Percentiles rank a stretch among this genome's conserved stretches.
These are phyloP conservation scores for Talaromyces sp. DNA, from an alignment of 2,329 filamentous ascomycete species.

Conservation along the genomic window DNA sequence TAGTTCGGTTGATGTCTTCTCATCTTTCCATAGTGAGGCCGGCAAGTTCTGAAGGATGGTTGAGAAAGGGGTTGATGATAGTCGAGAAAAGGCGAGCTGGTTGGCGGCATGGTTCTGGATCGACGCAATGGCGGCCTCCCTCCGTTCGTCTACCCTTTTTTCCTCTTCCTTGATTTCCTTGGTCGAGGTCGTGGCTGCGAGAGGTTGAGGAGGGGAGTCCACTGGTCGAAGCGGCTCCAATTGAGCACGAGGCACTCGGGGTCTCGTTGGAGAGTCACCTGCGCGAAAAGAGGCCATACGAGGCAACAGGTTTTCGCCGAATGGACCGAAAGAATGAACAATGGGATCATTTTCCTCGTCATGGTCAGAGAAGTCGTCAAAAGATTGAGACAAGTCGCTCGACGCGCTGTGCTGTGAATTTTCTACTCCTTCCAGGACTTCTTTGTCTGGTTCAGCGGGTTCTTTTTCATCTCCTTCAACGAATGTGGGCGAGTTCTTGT, in stretches of 20 bases:
- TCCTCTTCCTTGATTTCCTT: constrained; percentile 13
- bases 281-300: constrained; percentile 74
- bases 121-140: constrained; percentile 6
- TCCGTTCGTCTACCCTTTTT: constrained; percentile 5
- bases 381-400: constrained; percentile 32
- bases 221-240: constrained; percentile 30
- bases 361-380: constrained; percentile 67
- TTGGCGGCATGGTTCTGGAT: constrained; percentile 82
- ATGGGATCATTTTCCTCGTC: constrained; percentile 95
- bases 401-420: constrained; percentile 24
- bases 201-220: constrained; percentile 24
- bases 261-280: constrained; percentile 53
- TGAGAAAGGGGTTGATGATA: constrained; percentile 86
- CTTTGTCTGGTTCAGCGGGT: constrained; percentile 25
- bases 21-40: constrained; percentile 51
- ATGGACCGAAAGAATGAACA: constrained; percentile 86
- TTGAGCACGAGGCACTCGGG: constrained; percentile 25
- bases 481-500: constrained; percentile 54
- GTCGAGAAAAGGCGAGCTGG: constrained; percentile 88
- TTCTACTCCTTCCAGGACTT: constrained; percentile 18
- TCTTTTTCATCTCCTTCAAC: constrained; percentile 3
- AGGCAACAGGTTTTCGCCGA: constrained; percentile 76
- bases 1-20: constrained; percentile 33
- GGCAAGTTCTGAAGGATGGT: constrained; percentile 86
- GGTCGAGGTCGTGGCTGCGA: constrained; percentile 16